phyloP scores from a whole-genome alignment of 257 asterid genomes.

The Eustoma russellianum region DNA sequence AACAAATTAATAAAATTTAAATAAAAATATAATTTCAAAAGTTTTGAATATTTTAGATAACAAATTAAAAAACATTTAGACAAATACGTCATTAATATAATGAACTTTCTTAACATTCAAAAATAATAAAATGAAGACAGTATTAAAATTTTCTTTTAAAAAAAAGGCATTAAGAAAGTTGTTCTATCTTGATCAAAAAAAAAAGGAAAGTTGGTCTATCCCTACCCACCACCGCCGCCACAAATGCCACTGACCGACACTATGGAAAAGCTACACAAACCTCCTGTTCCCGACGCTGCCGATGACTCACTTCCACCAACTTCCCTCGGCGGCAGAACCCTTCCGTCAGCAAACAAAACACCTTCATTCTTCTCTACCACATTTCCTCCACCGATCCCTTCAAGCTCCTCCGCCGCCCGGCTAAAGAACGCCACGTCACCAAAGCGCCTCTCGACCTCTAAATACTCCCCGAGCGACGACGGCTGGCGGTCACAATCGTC shows the following conservation, averaged over 20 bases:
- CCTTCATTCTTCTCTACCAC: conserved; percentile 48
- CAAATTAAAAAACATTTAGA: too few species aligned
- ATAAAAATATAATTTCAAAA: too few species aligned
- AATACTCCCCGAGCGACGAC: conserved; percentile 72
- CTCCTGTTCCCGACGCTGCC: conserved; percentile 18
- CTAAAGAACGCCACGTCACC: conserved; percentile 35
- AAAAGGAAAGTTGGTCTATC: conserved; percentile 10
- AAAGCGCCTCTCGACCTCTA: conserved; percentile 87
- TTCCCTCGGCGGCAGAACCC: conserved; percentile 68
- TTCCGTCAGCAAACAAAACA: conserved; percentile 70
- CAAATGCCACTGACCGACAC: conserved; percentile 38
- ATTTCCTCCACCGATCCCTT: conserved; percentile 36
- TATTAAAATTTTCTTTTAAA: neutral
- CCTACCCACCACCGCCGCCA: conserved; percentile 38
- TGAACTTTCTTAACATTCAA: too few species aligned
- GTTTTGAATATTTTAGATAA: too few species aligned
- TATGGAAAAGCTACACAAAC: conserved; percentile 53
- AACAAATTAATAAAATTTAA: too few species aligned
- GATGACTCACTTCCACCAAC: conserved; percentile 40
- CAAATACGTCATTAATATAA: too few species aligned
- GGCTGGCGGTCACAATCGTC: conserved; percentile 52
- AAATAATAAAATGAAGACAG: conserved; percentile 5
- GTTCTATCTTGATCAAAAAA: too few species aligned
- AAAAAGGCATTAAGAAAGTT: neutral
- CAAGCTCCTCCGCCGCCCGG: conserved; percentile 55